These are phyloP conservation scores for Boletellus ananas DNA, from an alignment of 768 basidiomycete species.

Conservation along the genomic window DNA sequence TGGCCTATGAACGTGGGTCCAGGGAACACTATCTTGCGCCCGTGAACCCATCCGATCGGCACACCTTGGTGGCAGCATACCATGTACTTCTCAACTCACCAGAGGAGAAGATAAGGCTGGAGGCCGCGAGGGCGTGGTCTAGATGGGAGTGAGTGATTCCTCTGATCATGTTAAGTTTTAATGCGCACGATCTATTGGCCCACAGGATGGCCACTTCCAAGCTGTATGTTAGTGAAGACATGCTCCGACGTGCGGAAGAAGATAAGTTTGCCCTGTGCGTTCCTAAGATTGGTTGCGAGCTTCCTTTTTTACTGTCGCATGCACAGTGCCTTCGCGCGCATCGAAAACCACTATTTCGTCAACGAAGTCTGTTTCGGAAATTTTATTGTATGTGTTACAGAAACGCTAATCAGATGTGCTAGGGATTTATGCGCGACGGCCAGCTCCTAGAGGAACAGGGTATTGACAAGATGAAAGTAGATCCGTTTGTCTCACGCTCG, in stretches of 20 bases:
- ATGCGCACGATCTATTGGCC: background rate
- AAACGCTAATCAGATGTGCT: constrained; percentile 1
- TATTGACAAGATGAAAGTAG: constrained; percentile 80
- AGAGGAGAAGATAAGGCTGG: constrained; percentile 60
- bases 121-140: constrained; percentile 81
- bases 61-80: constrained; percentile 81
- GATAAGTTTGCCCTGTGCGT: constrained; percentile 75
- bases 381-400: background rate
- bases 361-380: constrained; percentile 51
- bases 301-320: constrained; percentile 1
- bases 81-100: constrained; percentile 71
- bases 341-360: constrained; percentile 90
- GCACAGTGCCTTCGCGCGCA: constrained; percentile 74
- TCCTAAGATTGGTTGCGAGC: constrained; percentile 5
- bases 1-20: background rate
- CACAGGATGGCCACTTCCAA: constrained; percentile 79
- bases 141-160: constrained; percentile 76
- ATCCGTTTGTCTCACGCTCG: background rate
- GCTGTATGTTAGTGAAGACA: constrained; percentile 63
- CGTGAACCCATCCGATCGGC: constrained; percentile 77
- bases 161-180: background rate
- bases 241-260: constrained; percentile 63
- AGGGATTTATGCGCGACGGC: constrained; percentile 87
- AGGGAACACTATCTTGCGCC: constrained; percentile 83
- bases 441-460: constrained; percentile 80